phyloP scores from a whole-genome alignment of 208 protist species.

The Herpetomonas muscarum region DNA sequence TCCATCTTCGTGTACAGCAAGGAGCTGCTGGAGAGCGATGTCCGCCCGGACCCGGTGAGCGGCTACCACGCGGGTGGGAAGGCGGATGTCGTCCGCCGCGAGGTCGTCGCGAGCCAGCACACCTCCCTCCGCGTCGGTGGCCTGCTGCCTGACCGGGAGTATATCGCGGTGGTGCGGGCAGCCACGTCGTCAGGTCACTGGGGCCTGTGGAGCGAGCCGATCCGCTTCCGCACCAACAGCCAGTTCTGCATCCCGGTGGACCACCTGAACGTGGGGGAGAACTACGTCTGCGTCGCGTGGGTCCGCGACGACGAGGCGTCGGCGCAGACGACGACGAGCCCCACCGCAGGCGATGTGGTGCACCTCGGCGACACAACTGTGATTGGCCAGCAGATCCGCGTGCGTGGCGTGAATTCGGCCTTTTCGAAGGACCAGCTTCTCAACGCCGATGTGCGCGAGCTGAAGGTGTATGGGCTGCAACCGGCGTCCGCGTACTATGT shows the following conservation, averaged over 20 bases:
- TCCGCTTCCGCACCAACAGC: conserved; percentile 85
- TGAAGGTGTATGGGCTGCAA: conserved; percentile 84
- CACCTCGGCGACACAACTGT: conserved; percentile 78
- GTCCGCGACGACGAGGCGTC: conserved; percentile 47
- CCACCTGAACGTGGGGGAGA: conserved; percentile 89
- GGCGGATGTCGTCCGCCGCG: conserved; percentile 52
- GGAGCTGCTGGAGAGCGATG: conserved; percentile 32
- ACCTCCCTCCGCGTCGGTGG: conserved; percentile 73
- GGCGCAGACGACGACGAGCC: neutral
- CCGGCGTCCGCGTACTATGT: conserved; percentile 86
- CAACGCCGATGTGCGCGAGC: conserved; percentile 66
- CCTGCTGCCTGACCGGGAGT: conserved; percentile 82
- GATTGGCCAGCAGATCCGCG: conserved; percentile 86
- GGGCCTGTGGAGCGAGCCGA: conserved; percentile 84
- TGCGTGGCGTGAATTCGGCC: conserved; percentile 71
- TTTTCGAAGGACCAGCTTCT: conserved; percentile 85
- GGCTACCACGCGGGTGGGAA: conserved; percentile 75
- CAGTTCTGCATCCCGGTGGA: conserved; percentile 85
- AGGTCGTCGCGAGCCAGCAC: conserved; percentile 72
- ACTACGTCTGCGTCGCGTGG: conserved; percentile 89
- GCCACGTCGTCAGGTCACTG: conserved; percentile 75
- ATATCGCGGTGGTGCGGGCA: conserved; percentile 83
- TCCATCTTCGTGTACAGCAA: conserved; percentile 71
- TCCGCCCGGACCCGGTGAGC: conserved; percentile 44
- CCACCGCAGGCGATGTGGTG: conserved; percentile 32